phyloP scores from a whole-genome alignment of 2,329 filamentous ascomycete genomes.

The Ascomycota sp. region DNA sequence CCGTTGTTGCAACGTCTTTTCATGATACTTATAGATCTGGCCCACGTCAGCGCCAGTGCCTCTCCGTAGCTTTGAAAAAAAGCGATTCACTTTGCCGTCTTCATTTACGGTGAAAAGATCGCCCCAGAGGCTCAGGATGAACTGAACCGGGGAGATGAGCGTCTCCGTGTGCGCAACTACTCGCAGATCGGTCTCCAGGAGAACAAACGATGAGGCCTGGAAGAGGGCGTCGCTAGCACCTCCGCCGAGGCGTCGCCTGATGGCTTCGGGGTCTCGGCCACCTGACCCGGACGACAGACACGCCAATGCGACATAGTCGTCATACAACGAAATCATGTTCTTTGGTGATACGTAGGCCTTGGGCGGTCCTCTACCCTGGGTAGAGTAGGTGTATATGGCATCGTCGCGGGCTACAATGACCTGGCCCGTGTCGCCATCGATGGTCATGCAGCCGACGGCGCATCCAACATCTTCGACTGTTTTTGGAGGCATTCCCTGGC shows the following conservation, averaged over 20 bases:
- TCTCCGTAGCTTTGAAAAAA: too few relatives aligned
- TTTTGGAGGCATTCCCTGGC: conserved; percentile 73
- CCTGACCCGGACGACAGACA: conserved; percentile 47
- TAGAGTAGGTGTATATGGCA: conserved; percentile 82
- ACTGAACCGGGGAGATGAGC: conserved; percentile 58
- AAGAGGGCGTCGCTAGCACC: conserved; percentile 55
- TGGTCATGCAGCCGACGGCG: conserved; percentile 83
- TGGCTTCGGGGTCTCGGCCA: conserved; percentile 32
- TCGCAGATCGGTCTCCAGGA: conserved; percentile 80
- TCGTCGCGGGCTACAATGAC: conserved; percentile 87
- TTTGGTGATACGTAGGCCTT: conserved; percentile 87
- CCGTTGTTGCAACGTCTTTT: conserved; percentile 77
- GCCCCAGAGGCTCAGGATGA: conserved; percentile 73
- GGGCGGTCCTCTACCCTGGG: conserved; percentile 67
- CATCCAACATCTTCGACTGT: conserved; percentile 81
- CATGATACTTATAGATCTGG: conserved; percentile 69
- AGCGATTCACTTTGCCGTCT: conserved; percentile 59
- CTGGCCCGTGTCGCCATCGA: conserved; percentile 60
- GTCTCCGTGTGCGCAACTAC: conserved; percentile 81
- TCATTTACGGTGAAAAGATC: conserved; percentile 78
- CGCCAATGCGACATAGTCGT: conserved; percentile 72
- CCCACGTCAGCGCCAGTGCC: background rate
- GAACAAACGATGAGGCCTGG: conserved; percentile 68
- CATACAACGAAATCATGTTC: conserved; percentile 56
- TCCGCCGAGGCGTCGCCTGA: conserved; percentile 53